These are phyloP conservation scores for Chlorella sp. DNA, from an alignment of 139 green algal species.

Conservation along the genomic window DNA sequence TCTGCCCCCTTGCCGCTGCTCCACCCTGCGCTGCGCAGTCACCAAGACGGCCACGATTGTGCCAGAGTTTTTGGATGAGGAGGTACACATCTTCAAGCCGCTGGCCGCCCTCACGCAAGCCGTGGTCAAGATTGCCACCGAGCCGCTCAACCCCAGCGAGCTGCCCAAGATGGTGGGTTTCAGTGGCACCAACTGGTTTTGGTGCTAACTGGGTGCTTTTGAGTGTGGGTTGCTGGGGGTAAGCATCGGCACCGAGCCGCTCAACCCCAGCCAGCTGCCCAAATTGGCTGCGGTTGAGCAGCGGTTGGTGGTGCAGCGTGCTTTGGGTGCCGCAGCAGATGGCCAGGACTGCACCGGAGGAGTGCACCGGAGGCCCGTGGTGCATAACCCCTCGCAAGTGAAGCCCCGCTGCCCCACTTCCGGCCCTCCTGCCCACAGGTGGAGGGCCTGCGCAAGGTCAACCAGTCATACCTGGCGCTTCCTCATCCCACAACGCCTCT, in stretches of 20 bases:
- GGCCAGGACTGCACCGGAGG: neutral
- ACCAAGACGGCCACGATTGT: conserved; percentile 94
- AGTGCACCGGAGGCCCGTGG: neutral
- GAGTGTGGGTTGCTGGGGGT: no score
- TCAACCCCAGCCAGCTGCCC: no score
- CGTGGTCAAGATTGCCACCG: conserved; percentile 96
- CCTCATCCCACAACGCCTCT: no score
- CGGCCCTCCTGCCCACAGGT: neutral
- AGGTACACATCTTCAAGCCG: conserved; percentile 85
- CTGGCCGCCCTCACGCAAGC: conserved; percentile 69
- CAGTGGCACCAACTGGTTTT: no score
- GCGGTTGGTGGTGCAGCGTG: neutral
- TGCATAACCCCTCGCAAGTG: neutral
- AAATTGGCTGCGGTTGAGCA: no score
- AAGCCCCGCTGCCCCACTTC: neutral
- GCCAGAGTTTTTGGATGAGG: conserved; percentile 67
- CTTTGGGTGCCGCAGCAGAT: no score
- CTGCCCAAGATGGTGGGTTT: conserved; percentile 95
- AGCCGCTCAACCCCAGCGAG: conserved; percentile 96
- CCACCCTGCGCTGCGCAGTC: no score
- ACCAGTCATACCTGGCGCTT: neutral
- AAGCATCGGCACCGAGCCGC: no score
- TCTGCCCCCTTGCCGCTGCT: no score
- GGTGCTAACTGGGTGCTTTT: no score
- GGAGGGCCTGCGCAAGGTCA: neutral